phyloP scores from a whole-genome alignment of 176 grass and related monocot species.

The Calamus simplicifolius region DNA sequence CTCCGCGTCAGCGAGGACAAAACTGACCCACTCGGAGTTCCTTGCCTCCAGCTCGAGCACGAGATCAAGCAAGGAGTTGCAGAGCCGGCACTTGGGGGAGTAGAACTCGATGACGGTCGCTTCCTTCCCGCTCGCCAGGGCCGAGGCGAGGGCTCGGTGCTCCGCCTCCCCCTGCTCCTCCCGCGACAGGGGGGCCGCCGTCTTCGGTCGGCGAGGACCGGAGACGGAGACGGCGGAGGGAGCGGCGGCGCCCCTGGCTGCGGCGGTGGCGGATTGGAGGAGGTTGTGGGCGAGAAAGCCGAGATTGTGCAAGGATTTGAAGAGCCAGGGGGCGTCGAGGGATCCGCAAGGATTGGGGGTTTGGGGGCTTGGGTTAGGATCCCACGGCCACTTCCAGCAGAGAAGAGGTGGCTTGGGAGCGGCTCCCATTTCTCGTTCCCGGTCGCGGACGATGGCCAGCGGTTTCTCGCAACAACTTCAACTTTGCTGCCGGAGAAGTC shows the following conservation, averaged over 20 bases:
- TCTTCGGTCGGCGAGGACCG: neutral
- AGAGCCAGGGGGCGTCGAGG: conserved; percentile 67
- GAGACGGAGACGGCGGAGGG: conserved; percentile 5
- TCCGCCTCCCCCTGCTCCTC: conserved; percentile 55
- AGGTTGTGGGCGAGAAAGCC: conserved; percentile 61
- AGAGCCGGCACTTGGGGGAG: conserved; percentile 73
- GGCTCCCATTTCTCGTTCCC: conserved; percentile 21
- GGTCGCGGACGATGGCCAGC: too few relatives aligned
- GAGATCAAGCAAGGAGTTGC: conserved; percentile 58
- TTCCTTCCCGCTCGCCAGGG: conserved; percentile 52
- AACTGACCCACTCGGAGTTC: conserved; percentile 30
- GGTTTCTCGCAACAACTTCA: too few relatives aligned
- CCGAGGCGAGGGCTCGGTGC: conserved; percentile 58
- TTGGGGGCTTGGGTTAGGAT: conserved; percentile 9
- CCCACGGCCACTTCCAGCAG: conserved; percentile 86
- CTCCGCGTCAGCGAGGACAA: conserved; percentile 85
- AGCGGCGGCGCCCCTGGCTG: neutral
- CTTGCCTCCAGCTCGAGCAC: conserved; percentile 45
- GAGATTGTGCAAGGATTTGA: conserved; percentile 57
- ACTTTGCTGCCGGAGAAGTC: too few relatives aligned
- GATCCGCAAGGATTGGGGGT: conserved; percentile 45
- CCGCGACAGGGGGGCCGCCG: neutral
- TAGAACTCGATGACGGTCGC: conserved; percentile 87
- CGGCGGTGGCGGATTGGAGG: conserved; percentile 31
- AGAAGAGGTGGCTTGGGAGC: conserved; percentile 35